Evolutionary conservation across 257 asterid genomes (phyloP).

Genomic region (Mentha longifolia): DNA sequence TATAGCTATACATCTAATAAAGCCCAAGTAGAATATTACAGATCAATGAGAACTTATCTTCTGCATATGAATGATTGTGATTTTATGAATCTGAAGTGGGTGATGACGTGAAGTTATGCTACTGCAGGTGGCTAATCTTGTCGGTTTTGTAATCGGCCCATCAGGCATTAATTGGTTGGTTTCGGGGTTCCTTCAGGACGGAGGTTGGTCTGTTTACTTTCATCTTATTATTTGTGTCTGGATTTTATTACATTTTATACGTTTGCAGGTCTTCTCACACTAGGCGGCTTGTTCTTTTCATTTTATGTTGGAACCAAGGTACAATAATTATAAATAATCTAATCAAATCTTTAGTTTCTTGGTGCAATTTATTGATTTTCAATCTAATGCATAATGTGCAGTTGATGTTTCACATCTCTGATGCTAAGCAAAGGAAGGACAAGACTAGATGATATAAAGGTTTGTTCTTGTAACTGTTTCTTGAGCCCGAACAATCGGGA

Average conservation of each 20-base stretch:
- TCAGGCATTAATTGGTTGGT: slow-evolving; percentile 90
- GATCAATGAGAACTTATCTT: background rate
- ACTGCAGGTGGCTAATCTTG: slow-evolving; percentile 90
- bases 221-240: slow-evolving; percentile 13
- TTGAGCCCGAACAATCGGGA: background rate
- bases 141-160: slow-evolving; percentile 96
- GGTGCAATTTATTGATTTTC: slow-evolving; percentile 33
- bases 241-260: slow-evolving; percentile 22
- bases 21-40: background rate
- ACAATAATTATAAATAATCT: slow-evolving; percentile 17
- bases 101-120: slow-evolving; percentile 24
- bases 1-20: background rate
- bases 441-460: slow-evolving; percentile 45
- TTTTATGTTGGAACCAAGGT: slow-evolving; percentile 97
- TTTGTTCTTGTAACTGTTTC: slow-evolving; percentile 11
- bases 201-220: slow-evolving; percentile 52
- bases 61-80: slow-evolving; percentile 1
- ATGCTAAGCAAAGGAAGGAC: slow-evolving; percentile 66
- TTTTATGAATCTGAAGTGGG: slow-evolving; percentile 11
- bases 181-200: slow-evolving; percentile 66
- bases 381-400: slow-evolving; percentile 39
- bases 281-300: slow-evolving; percentile 70
- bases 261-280: slow-evolving; percentile 69
- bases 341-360: slow-evolving; percentile 21
- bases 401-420: slow-evolving; percentile 93